Base-by-base conservation (phyloP, 1,284 basidiomycete genomes). In the Porodaedalea pini region DNA sequence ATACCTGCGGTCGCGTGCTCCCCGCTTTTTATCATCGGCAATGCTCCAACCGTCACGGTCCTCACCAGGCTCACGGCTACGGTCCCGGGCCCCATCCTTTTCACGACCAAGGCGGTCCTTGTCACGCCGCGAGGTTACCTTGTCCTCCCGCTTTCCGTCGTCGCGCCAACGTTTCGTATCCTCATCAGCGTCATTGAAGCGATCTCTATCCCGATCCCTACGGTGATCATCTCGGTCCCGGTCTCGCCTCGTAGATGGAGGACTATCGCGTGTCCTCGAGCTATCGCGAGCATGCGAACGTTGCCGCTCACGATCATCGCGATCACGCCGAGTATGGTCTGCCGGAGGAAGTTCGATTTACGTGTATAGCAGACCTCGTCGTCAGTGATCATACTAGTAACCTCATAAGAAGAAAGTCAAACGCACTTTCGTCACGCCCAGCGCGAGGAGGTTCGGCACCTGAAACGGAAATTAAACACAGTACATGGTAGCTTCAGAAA, bases 371-470 rank as follows among this genome's bases (percentile, higher is more conserved):
- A 45, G 39, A n/a, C n/a, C n/a, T n/a, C n/a, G n/a, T n/a, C n/a
- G n/a, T n/a, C n/a, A n/a, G n/a, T n/a, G 48, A 40, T 41, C 45
- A 37, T 59, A 48, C 56, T 8, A 19, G 8, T 3, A 37, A 23
- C 27, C 43, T 44, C 21, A 21, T 51, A 17, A 29, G 32, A 29
- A 36, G 11, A 25, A 44, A 23, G n/a, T 19, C 27, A 29, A 17
- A 73, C 83, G 73, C 67, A 87, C 86, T 75, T 57, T 86, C 85
- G 61, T 86, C 83, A 47, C 80, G 78, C 60, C 72, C 71, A 48
- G 76, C 67, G 57, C 85, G 77, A 58, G 72, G 68, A 47, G 76
- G 69, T 63, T 86, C 84, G 55, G 74, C 66, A 54, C 78, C 79
- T 83, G 54, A 11, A 53, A 39, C 27, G 32, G 11, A 19, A 41